Percentiles rank a stretch among this genome's conserved stretches.
phyloP scores from a whole-genome alignment of 2,329 filamentous ascomycete species.

The Xylaria sp. region DNA sequence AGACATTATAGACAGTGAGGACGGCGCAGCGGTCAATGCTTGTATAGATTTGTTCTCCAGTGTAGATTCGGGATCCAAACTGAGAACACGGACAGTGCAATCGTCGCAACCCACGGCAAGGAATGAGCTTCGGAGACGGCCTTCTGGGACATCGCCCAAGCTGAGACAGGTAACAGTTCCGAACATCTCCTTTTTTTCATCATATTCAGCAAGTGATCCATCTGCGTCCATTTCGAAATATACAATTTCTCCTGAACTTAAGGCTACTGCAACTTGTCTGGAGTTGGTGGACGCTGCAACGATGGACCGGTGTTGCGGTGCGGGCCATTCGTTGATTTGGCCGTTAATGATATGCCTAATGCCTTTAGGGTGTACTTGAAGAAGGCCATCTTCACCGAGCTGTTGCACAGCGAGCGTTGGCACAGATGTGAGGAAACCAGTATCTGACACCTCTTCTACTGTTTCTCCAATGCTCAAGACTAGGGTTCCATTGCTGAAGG shows the following conservation, averaged over 20 bases:
- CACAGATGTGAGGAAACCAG: slow-evolving; percentile 86
- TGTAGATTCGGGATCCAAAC: slow-evolving; percentile 86
- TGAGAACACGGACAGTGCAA: slow-evolving; percentile 90
- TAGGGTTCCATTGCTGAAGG: slow-evolving; percentile 86
- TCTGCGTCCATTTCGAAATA: slow-evolving; percentile 98
- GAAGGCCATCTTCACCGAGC: slow-evolving; percentile 87
- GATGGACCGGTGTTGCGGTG: slow-evolving; percentile 92
- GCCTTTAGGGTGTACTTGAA: slow-evolving; percentile 96
- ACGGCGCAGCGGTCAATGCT: slow-evolving; percentile 87
- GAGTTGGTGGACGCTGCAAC: slow-evolving; percentile 94
- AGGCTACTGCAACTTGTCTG: slow-evolving; percentile 87
- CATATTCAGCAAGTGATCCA: slow-evolving; percentile 88
- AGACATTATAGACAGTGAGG: slow-evolving; percentile 85
- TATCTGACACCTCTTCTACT: slow-evolving; percentile 93
- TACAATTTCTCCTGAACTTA: slow-evolving; percentile 95
- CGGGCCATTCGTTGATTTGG: slow-evolving; percentile 89
- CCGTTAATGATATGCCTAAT: slow-evolving; percentile 86
- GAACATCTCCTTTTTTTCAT: slow-evolving; percentile 93
- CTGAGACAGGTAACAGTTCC: slow-evolving; percentile 96
- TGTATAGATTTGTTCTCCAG: slow-evolving; percentile 94
- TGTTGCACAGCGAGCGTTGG: slow-evolving; percentile 92
- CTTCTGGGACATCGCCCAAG: slow-evolving; percentile 89
- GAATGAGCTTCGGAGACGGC: slow-evolving; percentile 86
- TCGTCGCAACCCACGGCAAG: slow-evolving; percentile 97
- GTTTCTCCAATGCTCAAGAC: slow-evolving; percentile 96